phyloP scores from a whole-genome alignment of 768 basidiomycete genomes.

The Pulveroboletus sp. region DNA sequence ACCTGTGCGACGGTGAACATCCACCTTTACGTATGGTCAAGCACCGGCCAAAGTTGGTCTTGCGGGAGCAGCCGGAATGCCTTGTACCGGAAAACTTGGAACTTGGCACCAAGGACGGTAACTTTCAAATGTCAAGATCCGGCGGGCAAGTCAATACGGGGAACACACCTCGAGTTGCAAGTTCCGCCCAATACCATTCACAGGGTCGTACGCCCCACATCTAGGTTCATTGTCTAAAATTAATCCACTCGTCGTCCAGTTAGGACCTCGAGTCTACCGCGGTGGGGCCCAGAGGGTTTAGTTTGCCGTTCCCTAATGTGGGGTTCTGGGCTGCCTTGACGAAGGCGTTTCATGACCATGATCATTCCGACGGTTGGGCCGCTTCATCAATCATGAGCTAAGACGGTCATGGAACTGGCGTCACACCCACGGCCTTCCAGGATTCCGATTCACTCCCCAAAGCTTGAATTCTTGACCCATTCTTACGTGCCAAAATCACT shows the following conservation, averaged over 20 bases:
- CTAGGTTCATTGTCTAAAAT: background rate
- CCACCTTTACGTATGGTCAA: background rate
- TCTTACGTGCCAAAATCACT: background rate
- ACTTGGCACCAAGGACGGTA: too few species aligned
- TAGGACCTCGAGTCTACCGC: background rate
- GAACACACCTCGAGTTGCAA: background rate
- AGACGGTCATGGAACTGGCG: background rate
- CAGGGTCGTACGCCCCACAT: background rate
- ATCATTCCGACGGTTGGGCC: background rate
- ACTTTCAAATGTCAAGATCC: too few species aligned
- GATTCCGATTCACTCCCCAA: background rate
- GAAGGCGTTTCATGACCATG: background rate
- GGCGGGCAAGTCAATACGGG: background rate
- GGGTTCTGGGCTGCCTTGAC: background rate
- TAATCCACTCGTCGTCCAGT: background rate
- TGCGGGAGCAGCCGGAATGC: background rate
- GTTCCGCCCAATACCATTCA: background rate
- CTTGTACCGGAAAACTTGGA: background rate
- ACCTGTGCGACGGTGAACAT: background rate
- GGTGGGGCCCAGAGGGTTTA: background rate
- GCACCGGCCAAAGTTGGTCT: background rate
- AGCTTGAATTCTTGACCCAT: background rate
- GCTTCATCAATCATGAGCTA: background rate
- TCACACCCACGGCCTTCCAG: background rate
- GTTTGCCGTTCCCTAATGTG: too few species aligned